Evolutionary conservation across 306 rosid species (phyloP), one percentile per base, ranked within the genome.

Genomic region (Fragaria iinumae): DNA sequence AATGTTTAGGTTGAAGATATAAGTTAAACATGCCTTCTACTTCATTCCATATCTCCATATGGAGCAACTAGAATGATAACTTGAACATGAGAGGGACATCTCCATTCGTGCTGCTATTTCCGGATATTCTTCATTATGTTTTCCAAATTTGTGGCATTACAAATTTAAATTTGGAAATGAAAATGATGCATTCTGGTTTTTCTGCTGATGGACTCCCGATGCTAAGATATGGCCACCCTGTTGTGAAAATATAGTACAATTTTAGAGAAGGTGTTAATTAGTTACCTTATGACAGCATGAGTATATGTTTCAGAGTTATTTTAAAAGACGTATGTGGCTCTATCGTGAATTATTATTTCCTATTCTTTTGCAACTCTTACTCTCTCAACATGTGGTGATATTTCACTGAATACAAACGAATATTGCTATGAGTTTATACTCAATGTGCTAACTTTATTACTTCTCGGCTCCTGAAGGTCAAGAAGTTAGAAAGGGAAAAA

Each of bases 401-500:
- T 23, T 44, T 27, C 27, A 27, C 29, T 59, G 29, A 9, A 1
- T 14, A 25, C 18, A 29, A 34, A 18, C 7, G 20, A 5, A 55
- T 43, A 4, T 67, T 76, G 44, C 60, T 27, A 21, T 62, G 66
- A 32, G 4, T 32, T 32, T 56, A n/a, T 56, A 72, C 75, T 71
- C 64, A 66, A 32, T 47, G 64, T 63, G 77, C 21, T 68, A 52
- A 69, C 57, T 50, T 76, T 41, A 72, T 5, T 68, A 20, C 76
- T 73, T 68, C 34, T 63, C 8, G 60, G 64, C 62, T 80, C 48
- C 49, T 77, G 73, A 74, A 95, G 98, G 97, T 96, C 69, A 96
- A 96, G 87, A 96, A 96, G 84, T 84, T 96, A 74, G 98, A 96
- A 70, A 85, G 99, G 77, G 99, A 89, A 77, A 92, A 92, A 68